A percentile compares a stretch with the other conserved stretches of the same genome.
These are phyloP conservation scores for Phyllachora maydis DNA, from an alignment of 2,329 filamentous ascomycete species.

Conservation along the genomic window DNA sequence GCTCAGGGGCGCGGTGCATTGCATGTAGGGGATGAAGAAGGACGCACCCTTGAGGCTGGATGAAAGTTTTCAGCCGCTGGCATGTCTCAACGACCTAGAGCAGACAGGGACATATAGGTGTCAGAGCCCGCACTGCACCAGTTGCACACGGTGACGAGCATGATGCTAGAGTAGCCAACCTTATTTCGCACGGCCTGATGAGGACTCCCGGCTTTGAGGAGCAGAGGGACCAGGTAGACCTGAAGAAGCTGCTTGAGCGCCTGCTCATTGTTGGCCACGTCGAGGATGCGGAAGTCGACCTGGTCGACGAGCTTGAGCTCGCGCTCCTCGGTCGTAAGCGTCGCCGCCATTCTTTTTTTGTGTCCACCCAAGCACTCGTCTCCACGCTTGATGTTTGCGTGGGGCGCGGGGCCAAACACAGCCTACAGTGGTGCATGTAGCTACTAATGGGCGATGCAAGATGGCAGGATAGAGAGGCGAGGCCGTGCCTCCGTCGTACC, in stretches of 20 bases:
- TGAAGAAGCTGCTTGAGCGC: conserved; percentile 64
- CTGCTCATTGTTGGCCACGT: conserved; percentile 61
- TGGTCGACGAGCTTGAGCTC: conserved; percentile 71
- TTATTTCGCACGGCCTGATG: conserved; percentile 64
- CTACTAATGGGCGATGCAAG: no score
- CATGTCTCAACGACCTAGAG: conserved; percentile 26
- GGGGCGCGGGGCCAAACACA: no score
- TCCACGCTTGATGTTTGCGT: no score
- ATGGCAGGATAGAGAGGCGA: no score
- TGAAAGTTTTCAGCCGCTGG: conserved; percentile 30
- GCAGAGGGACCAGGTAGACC: conserved; percentile 58
- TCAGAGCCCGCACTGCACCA: conserved; percentile 2
- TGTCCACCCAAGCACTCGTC: no score
- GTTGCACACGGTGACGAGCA: conserved; percentile 1
- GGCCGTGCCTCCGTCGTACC: no score
- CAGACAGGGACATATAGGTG: no score
- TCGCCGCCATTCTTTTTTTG: no score
- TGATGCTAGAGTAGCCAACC: conserved; percentile 15
- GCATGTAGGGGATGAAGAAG: background rate
- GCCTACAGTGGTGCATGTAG: no score
- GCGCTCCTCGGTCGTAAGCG: conserved; percentile 31
- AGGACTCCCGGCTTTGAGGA: conserved; percentile 73
- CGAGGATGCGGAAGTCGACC: conserved; percentile 63
- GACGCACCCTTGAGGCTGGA: conserved; percentile 26
- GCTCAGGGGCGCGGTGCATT: no score